Evolutionary conservation across 305 asterid species (phyloP).

Genomic region (Euphrasia arctica): DNA sequence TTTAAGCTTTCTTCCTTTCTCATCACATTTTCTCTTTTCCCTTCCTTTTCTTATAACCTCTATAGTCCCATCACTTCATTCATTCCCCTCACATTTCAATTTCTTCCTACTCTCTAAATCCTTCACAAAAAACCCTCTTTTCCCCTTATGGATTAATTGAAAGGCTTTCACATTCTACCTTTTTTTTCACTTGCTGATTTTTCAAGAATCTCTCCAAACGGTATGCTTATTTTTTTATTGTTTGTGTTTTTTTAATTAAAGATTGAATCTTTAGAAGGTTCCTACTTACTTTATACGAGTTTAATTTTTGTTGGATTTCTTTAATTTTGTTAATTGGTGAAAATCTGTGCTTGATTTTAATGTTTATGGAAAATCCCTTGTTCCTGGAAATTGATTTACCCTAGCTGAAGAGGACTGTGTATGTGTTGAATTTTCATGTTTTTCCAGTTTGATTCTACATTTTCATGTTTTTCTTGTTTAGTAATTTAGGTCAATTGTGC

Average conservation of each 20-base stretch:
- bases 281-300: slow-evolving; percentile 17
- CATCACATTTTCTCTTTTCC: slow-evolving; percentile 25
- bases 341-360: neutral
- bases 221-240: slow-evolving; percentile 16
- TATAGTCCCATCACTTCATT: no score
- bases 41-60: neutral
- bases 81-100: no score
- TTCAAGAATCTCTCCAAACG: slow-evolving; percentile 26
- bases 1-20: slow-evolving; percentile 47
- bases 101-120: no score
- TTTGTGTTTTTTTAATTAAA: slow-evolving; percentile 14
- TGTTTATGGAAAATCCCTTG: slow-evolving; percentile 1
- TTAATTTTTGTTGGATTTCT: slow-evolving; percentile 16
- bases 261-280: slow-evolving; percentile 25
- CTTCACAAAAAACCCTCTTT: neutral
- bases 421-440: neutral
- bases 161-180: slow-evolving; percentile 20
- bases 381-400: slow-evolving; percentile 4
- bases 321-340: slow-evolving; percentile 18
- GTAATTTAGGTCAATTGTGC: neutral
- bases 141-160: neutral
- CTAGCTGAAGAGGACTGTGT: neutral
- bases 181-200: slow-evolving; percentile 23
- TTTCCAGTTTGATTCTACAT: neutral
- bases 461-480: neutral